Conservation (phyloP, 179 eudicot genomes). For the Pouteria campechiana region DNA sequence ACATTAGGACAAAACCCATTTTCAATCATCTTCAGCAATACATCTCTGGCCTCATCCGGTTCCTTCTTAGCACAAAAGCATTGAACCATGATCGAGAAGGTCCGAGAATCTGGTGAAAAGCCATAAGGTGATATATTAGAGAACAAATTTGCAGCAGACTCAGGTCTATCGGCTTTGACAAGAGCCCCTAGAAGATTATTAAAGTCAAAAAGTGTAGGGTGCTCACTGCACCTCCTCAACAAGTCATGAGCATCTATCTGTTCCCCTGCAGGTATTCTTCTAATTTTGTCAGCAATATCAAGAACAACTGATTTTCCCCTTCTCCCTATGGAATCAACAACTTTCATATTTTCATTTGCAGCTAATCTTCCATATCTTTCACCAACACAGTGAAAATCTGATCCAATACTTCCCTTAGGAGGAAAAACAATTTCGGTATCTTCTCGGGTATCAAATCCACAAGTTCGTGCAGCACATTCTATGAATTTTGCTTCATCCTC, state of each 20-base stretch:
- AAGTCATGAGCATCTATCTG: constrained; percentile 12
- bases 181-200: constrained; percentile 38
- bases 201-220: constrained; percentile 19
- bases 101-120: constrained; percentile 35
- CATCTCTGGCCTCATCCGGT: constrained; percentile 36
- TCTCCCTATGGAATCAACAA: neutral
- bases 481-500: constrained; percentile 1
- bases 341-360: too few species aligned
- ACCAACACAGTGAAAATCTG: neutral
- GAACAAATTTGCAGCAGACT: constrained; percentile 42
- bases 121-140: constrained; percentile 26
- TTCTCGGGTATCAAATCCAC: too few species aligned
- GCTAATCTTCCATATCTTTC: neutral
- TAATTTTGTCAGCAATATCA: constrained; percentile 13
- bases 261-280: constrained; percentile 11
- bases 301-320: constrained; percentile 6
- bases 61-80: constrained; percentile 42
- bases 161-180: constrained; percentile 26
- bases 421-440: too few species aligned
- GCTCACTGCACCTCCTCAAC: constrained; percentile 9
- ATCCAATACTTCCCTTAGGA: too few species aligned
- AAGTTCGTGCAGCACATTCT: too few species aligned
- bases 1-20: constrained; percentile 45
- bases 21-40: constrained; percentile 35
- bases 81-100: constrained; percentile 42